Conservation (phyloP, 179 eudicot species). For the Gypsophila paniculata region DNA sequence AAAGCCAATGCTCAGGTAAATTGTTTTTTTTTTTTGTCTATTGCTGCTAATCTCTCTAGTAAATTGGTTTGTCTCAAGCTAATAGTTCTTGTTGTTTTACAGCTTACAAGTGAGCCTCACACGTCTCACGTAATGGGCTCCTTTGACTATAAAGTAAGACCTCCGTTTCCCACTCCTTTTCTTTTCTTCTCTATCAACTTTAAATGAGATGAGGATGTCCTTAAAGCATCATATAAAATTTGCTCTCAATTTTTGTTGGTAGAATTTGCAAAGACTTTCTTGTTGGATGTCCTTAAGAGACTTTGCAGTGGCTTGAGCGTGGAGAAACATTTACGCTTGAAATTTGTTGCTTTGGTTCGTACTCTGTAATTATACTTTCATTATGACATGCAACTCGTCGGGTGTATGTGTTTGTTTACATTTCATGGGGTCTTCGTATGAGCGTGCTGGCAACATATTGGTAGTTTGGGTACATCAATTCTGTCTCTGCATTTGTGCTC, state of each 20-base stretch:
- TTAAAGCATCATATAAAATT: neutral
- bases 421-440: neutral
- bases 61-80: neutral
- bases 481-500: neutral
- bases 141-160: slow-evolving; percentile 80
- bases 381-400: neutral
- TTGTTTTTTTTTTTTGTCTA: neutral
- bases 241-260: neutral
- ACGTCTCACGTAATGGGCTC: slow-evolving; percentile 77
- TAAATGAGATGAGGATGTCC: neutral
- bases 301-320: neutral
- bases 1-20: slow-evolving; percentile 78
- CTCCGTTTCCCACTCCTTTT: neutral
- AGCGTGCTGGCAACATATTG: neutral
- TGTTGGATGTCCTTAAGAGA: neutral
- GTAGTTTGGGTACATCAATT: neutral
- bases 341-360: neutral
- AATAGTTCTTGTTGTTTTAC: slow-evolving; percentile 25
- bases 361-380: neutral
- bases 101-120: slow-evolving; percentile 85
- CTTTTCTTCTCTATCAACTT: neutral
- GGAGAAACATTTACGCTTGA: neutral
- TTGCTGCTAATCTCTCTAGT: neutral
- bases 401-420: neutral
- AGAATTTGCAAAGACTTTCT: neutral